A percentile compares a stretch with the other conserved stretches of the same genome.
Evolutionary conservation across 2,329 filamentous ascomycete species (phyloP).

Genomic region (Teratosphaeria nubilosa): DNA sequence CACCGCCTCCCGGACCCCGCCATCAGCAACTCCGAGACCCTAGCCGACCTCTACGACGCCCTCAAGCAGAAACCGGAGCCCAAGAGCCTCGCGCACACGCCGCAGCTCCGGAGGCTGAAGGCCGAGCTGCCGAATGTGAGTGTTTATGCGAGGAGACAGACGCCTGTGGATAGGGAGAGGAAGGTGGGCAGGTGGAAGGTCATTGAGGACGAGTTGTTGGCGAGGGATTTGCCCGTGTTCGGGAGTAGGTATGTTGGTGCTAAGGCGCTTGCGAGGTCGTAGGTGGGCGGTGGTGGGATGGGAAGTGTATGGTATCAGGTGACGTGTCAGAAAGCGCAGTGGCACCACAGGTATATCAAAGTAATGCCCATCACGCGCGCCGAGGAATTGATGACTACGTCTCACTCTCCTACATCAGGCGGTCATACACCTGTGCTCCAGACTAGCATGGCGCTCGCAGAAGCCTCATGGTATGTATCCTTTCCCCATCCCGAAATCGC

Average conservation of each 20-base stretch:
- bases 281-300: not conserved
- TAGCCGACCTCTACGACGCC: constrained; percentile 28
- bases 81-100: constrained; percentile 51
- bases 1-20: constrained; percentile 61
- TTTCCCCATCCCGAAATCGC: too few relatives aligned
- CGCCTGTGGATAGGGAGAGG: constrained; percentile 61
- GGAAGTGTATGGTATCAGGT: not conserved
- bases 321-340: not conserved
- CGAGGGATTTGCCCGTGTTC: constrained; percentile 50
- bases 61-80: constrained; percentile 31
- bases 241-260: constrained; percentile 23
- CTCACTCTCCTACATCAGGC: too few relatives aligned
- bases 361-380: too few relatives aligned
- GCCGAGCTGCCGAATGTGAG: constrained; percentile 57
- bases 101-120: constrained; percentile 42
- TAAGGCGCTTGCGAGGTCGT: not conserved
- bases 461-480: too few relatives aligned
- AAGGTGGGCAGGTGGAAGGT: constrained; percentile 68
- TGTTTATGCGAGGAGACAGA: constrained; percentile 55
- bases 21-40: constrained; percentile 35
- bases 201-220: constrained; percentile 59
- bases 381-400: too few relatives aligned
- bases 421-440: too few relatives aligned
- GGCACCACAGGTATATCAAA: too few relatives aligned
- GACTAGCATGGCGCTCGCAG: too few relatives aligned